phyloP scores from a whole-genome alignment of 2,329 filamentous ascomycete species.

The Macrophomina pseudophaseolina region DNA sequence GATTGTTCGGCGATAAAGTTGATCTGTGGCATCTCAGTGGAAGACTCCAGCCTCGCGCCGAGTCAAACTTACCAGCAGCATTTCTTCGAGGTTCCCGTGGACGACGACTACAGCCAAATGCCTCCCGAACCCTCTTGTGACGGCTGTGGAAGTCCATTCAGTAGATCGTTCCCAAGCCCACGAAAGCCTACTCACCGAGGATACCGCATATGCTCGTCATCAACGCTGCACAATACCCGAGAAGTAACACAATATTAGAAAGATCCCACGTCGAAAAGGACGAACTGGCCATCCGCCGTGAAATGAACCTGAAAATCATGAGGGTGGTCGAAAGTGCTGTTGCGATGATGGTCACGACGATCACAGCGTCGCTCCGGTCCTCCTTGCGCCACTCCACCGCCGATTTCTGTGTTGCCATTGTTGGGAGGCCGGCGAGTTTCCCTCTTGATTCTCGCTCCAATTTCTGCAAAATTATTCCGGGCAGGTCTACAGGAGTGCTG shows the following conservation, averaged over 20 bases:
- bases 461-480: neutral
- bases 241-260: neutral
- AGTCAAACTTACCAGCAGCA: neutral
- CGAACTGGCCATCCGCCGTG: slow-evolving; percentile 11
- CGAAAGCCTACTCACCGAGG: neutral
- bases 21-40: slow-evolving; percentile 29
- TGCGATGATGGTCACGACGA: neutral
- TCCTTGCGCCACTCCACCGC: neutral
- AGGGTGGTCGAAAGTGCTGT: slow-evolving; percentile 8
- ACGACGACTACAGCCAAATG: neutral
- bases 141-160: neutral
- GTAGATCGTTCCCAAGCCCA: neutral
- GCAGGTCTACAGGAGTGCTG: neutral
- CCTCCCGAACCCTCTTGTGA: slow-evolving; percentile 4
- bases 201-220: slow-evolving; percentile 5
- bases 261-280: slow-evolving; percentile 8
- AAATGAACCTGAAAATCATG: slow-evolving; percentile 6
- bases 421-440: neutral
- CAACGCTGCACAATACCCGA: neutral
- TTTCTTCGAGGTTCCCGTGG: neutral
- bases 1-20: slow-evolving; percentile 38
- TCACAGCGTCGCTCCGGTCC: neutral
- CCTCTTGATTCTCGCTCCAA: neutral
- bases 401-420: neutral
- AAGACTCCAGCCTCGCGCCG: neutral